These are phyloP conservation scores for Mycotypha africana DNA, from an alignment of 371 early-diverging fungal species.

Conservation along the genomic window DNA sequence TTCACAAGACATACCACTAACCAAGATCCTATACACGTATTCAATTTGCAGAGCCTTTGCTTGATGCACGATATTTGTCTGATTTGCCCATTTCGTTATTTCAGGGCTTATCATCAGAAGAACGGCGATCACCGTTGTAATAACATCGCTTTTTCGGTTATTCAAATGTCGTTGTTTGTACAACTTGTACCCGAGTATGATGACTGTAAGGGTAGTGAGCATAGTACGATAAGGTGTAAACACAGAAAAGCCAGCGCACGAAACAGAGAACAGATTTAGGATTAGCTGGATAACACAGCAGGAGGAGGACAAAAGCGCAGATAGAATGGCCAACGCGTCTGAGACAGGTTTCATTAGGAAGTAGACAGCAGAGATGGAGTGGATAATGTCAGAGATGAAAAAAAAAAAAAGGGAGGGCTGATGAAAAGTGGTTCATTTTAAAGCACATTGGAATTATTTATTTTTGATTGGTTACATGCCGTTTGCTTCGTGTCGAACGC, in stretches of 20 bases:
- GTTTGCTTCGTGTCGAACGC: too few species aligned
- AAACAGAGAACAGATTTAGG: constrained; percentile 44
- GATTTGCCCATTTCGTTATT: constrained; percentile 20
- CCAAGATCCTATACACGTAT: constrained; percentile 24
- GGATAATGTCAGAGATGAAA: too few species aligned
- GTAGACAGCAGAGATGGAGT: too few species aligned
- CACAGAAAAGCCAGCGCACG: constrained; percentile 56
- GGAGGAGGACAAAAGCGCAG: constrained; percentile 43
- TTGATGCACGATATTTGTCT: background rate
- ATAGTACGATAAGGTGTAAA: constrained; percentile 42
- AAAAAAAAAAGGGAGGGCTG: too few species aligned
- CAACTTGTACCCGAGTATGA: constrained; percentile 19
- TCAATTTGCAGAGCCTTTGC: background rate
- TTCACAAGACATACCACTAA: constrained; percentile 45
- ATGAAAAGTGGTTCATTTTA: too few species aligned
- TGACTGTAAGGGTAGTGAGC: constrained; percentile 23
- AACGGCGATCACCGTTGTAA: constrained; percentile 16
- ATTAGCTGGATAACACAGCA: constrained; percentile 54
- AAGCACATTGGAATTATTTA: too few species aligned
- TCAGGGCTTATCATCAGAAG: constrained; percentile 32
- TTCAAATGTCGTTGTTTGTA: too few species aligned
- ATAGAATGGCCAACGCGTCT: too few species aligned
- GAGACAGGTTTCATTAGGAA: too few species aligned
- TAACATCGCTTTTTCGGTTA: constrained; percentile 7
- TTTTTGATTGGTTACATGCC: too few species aligned